These are phyloP conservation scores for Neohortaea acidophila DNA, from an alignment of 495 filamentous ascomycete genomes.

Conservation along the genomic window DNA sequence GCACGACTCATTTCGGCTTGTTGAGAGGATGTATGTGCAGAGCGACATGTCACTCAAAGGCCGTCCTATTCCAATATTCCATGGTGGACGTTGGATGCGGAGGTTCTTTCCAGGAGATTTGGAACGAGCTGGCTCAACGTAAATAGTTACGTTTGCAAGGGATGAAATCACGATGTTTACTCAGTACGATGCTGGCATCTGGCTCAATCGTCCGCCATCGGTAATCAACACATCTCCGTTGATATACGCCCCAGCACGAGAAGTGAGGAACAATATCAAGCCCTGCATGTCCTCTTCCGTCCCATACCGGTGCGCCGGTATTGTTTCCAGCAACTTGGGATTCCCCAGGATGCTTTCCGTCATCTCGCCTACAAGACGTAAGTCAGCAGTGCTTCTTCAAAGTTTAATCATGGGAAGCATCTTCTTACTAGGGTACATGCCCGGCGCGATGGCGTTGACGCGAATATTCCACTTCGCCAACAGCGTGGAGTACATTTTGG, in stretches of 20 bases:
- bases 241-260: slow-evolving; percentile 20
- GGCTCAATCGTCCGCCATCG: slow-evolving; percentile 26
- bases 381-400: not conserved
- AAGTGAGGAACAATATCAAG: slow-evolving; percentile 42
- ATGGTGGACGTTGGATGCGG: too few relatives aligned
- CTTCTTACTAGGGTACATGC: slow-evolving; percentile 37
- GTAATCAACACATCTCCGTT: slow-evolving; percentile 24
- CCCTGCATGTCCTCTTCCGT: slow-evolving; percentile 59
- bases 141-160: too few relatives aligned
- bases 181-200: too few relatives aligned
- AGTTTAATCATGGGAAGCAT: slow-evolving; percentile 11
- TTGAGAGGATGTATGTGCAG: too few relatives aligned
- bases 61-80: too few relatives aligned
- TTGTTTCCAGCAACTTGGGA: slow-evolving; percentile 39
- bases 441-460: slow-evolving; percentile 10
- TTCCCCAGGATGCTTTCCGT: slow-evolving; percentile 37
- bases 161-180: too few relatives aligned
- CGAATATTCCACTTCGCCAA: slow-evolving; percentile 21
- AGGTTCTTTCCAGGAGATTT: too few relatives aligned
- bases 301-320: slow-evolving; percentile 45
- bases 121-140: too few relatives aligned
- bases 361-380: slow-evolving; percentile 20
- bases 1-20: too few relatives aligned
- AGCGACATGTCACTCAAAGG: too few relatives aligned
- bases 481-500: slow-evolving; percentile 20